Evolutionary conservation across 164 flowering plant genomes (phyloP).

Genomic region (Amborella trichopoda): DNA sequence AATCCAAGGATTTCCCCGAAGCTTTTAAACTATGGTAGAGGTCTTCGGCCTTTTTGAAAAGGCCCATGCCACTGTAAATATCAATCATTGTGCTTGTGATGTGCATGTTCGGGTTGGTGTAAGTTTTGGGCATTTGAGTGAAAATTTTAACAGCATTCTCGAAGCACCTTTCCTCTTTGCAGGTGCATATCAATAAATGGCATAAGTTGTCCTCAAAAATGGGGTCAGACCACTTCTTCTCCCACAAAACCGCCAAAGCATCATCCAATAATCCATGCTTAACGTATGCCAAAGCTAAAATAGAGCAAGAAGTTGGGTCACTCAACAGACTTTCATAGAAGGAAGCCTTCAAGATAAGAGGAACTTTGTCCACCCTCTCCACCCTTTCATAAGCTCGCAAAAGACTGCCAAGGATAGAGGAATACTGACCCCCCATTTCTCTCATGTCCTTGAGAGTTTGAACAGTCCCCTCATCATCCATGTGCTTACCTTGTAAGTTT

Average conservation of each 20-base stretch:
- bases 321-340: slow-evolving; percentile 47
- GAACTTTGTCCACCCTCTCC: slow-evolving; percentile 48
- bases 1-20: slow-evolving; percentile 45
- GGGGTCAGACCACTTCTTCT: slow-evolving; percentile 64
- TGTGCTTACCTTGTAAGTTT: slow-evolving; percentile 58
- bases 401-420: slow-evolving; percentile 69
- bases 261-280: slow-evolving; percentile 57
- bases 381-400: slow-evolving; percentile 68
- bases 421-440: slow-evolving; percentile 56
- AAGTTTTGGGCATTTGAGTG: slow-evolving; percentile 33
- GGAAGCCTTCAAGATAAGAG: slow-evolving; percentile 40
- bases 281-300: slow-evolving; percentile 67
- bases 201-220: slow-evolving; percentile 74
- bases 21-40: slow-evolving; percentile 44
- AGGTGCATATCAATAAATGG: slow-evolving; percentile 84
- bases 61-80: slow-evolving; percentile 48
- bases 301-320: slow-evolving; percentile 74
- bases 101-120: slow-evolving; percentile 53
- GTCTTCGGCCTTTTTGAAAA: slow-evolving; percentile 48
- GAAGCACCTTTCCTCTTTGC: slow-evolving; percentile 56
- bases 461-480: slow-evolving; percentile 54
- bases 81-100: slow-evolving; percentile 83
- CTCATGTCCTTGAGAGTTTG: slow-evolving; percentile 61
- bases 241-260: slow-evolving; percentile 42
- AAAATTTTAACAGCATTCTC: slow-evolving; percentile 60